Evolutionary conservation across 2,329 filamentous ascomycete species (phyloP), one percentile per base, ranked within the genome.

Genomic region (Pseudogymnoascus sp.): DNA sequence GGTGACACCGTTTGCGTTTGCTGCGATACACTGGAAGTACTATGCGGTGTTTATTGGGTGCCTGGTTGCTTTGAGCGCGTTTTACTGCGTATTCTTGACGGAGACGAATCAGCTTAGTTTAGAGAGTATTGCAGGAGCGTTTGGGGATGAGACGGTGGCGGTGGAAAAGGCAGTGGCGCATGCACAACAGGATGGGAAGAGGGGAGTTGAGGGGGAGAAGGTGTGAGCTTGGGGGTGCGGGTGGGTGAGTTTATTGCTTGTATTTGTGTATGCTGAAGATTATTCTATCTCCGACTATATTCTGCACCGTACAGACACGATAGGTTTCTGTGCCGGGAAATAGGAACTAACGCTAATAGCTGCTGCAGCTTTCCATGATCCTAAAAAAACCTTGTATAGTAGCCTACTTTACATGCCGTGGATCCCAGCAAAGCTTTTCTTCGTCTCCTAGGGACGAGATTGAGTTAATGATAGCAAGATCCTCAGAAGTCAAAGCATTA

Each of bases 31-130:
- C 3, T 72, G 70, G 69, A 67, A 60, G 48, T 72, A 68, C 57
- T 72, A 72, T 61, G 67, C 71, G 18, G 67, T 72, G 3, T 72
- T 73, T 37, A 71, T 72, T 15, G 69, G 64, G 0, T 66, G 64
- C 30, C 72, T 71, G 48, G 10, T 72, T 0, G 65, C 70, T 23
- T 67, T 71, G 1, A 68, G 61, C 3, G 63, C 66, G 1, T 62
- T 72, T 6, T 74, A 72, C 60, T 67, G 61, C n/a, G 65, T 73
- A 59, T 73, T 67, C 62, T 65, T 74, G 0, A 71, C 71, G 3
- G 70, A 74, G 63, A 74, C 72, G 0, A 68, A 69, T 9, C 67
- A 68, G 59, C 61, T 71, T 23, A 68, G 67, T 0, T 65, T 74
- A 1, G 69, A 74, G 55, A 68, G 72, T 60, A 67, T 73, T 15